These are phyloP conservation scores for Arthrobotrys sinensis DNA, from an alignment of 2,329 filamentous ascomycete species.

Conservation along the genomic window DNA sequence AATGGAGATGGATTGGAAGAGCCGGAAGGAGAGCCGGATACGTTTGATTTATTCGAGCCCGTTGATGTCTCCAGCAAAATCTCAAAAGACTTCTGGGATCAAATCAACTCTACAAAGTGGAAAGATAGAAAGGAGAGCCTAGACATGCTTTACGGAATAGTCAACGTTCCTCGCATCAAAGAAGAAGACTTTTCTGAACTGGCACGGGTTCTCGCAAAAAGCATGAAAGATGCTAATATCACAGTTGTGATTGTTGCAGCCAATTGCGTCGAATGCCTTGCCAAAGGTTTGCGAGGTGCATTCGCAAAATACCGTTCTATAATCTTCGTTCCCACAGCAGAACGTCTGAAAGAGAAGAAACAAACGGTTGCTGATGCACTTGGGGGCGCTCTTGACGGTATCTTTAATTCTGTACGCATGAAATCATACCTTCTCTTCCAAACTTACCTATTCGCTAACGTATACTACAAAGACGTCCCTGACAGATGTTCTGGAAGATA, in stretches of 20 bases:
- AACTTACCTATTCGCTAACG: constrained; percentile 41
- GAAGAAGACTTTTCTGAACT: constrained; percentile 91
- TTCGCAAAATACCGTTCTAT: constrained; percentile 85
- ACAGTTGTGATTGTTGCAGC: constrained; percentile 93
- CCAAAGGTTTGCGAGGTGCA: constrained; percentile 83
- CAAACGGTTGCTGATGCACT: constrained; percentile 88
- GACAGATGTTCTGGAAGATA: constrained; percentile 91
- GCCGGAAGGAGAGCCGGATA: constrained; percentile 80
- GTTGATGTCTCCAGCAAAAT: constrained; percentile 88
- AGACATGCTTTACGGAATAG: constrained; percentile 80
- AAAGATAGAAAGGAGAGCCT: constrained; percentile 97
- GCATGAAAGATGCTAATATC: constrained; percentile 99
- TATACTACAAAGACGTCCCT: constrained; percentile 78
- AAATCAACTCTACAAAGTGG: constrained; percentile 92
- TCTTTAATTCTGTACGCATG: constrained; percentile 71
- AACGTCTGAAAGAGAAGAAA: constrained; percentile 98
- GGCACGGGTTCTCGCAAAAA: constrained; percentile 86
- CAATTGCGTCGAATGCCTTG: constrained; percentile 90
- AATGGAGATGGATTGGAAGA: constrained; percentile 75
- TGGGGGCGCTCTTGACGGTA: constrained; percentile 83
- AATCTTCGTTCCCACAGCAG: constrained; percentile 91
- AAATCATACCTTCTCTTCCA: background rate
- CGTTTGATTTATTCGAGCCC: constrained; percentile 85
- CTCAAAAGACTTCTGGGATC: constrained; percentile 85
- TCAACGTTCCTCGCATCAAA: constrained; percentile 92